These are phyloP conservation scores for Backusella morwellensis DNA, from an alignment of 192 early-diverging fungal genomes.

Conservation along the genomic window DNA sequence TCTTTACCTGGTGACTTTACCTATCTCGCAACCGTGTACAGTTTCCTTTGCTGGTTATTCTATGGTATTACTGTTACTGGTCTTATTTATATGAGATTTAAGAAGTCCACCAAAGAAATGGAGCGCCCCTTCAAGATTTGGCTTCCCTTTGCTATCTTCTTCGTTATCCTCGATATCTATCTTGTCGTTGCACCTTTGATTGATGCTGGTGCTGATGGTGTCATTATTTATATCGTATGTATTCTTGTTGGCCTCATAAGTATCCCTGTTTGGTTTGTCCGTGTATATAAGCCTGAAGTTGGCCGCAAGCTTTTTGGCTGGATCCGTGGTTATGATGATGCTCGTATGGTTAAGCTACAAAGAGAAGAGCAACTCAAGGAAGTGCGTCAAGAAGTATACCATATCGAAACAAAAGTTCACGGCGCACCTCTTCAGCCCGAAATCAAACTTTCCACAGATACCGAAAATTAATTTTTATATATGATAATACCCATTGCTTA, in stretches of 20 bases:
- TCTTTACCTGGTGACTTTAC: constrained; percentile 57
- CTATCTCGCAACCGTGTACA: constrained; percentile 70
- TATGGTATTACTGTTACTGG: constrained; percentile 45
- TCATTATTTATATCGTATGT: constrained; percentile 25
- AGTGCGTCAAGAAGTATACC: background rate
- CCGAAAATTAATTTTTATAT: background rate
- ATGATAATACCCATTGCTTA: background rate
- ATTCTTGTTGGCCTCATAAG: constrained; percentile 24
- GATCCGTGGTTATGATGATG: constrained; percentile 30
- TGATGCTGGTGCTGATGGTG: constrained; percentile 28
- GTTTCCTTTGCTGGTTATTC: constrained; percentile 67
- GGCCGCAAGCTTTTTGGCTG: constrained; percentile 30
- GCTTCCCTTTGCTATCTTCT: constrained; percentile 25
- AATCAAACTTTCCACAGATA: background rate
- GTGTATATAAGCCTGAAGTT: constrained; percentile 28
- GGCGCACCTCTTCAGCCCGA: background rate
- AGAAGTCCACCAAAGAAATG: constrained; percentile 25
- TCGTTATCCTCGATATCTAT: constrained; percentile 25
- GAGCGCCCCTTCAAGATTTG: constrained; percentile 40
- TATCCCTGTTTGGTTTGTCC: constrained; percentile 33
- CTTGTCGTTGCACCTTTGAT: constrained; percentile 33
- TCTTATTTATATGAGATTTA: constrained; percentile 38
- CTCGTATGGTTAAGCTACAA: constrained; percentile 4
- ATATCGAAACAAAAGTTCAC: background rate
- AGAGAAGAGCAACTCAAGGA: background rate